A percentile compares a stretch with the other conserved stretches of the same genome.
Evolutionary conservation across 108 stramenopile species (phyloP).

Genomic region (Fragilariopsis cylindrus): DNA sequence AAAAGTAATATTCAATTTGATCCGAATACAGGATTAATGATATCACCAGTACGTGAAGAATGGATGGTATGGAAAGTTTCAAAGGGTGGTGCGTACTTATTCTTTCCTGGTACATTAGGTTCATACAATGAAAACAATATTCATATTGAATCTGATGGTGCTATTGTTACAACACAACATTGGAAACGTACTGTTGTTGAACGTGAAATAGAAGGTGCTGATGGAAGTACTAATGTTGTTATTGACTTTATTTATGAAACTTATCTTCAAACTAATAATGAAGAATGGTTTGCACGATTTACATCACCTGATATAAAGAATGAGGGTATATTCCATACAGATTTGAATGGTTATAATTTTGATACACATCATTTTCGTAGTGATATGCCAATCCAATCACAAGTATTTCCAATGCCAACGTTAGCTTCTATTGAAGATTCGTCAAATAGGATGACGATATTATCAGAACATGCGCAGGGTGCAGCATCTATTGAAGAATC

Average conservation of each 20-base stretch:
- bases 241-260: conserved; percentile 67
- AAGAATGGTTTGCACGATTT: conserved; percentile 72
- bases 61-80: conserved; percentile 68
- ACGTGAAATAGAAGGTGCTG: conserved; percentile 11
- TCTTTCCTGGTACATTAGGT: conserved; percentile 46
- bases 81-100: conserved; percentile 64
- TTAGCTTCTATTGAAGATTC: conserved; percentile 59
- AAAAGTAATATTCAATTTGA: conserved; percentile 37
- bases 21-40: conserved; percentile 49
- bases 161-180: conserved; percentile 37
- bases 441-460: conserved; percentile 45
- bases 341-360: conserved; percentile 68
- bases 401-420: conserved; percentile 73
- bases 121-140: conserved; percentile 24
- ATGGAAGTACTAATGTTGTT: conserved; percentile 28
- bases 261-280: conserved; percentile 44
- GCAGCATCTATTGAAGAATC: conserved; percentile 54
- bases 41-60: conserved; percentile 47
- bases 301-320: conserved; percentile 35
- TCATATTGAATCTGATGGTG: conserved; percentile 40
- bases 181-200: conserved; percentile 62
- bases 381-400: conserved; percentile 64
- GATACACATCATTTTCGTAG: conserved; percentile 57
- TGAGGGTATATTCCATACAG: conserved; percentile 63
- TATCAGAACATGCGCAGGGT: conserved; percentile 68